These are phyloP conservation scores for Cicer yamashitae DNA, from an alignment of 306 rosid genomes.

Conservation along the genomic window DNA sequence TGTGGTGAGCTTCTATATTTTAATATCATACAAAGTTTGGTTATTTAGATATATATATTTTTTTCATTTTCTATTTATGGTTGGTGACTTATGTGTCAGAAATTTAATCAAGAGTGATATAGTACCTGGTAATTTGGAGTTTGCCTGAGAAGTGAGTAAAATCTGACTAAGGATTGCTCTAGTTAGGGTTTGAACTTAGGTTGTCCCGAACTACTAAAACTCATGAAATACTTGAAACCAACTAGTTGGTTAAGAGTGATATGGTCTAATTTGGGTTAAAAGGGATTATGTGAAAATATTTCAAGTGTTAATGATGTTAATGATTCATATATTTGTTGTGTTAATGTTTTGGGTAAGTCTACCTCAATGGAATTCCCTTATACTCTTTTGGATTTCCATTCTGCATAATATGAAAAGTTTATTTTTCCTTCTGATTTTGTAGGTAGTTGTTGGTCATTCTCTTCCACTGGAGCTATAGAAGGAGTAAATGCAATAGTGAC, in stretches of 20 bases:
- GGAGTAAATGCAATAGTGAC: conserved; percentile 76
- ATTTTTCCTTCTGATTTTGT: conserved; percentile 4
- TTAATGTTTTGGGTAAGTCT: background rate
- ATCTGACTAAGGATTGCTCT: too few species aligned
- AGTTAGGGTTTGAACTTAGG: too few species aligned
- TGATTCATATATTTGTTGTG: background rate
- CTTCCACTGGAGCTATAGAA: conserved; percentile 74
- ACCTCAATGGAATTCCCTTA: background rate
- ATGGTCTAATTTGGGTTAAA: too few species aligned
- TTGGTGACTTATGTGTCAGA: too few species aligned
- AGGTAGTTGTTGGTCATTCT: conserved; percentile 96
- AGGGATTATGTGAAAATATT: background rate
- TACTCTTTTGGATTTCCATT: conserved; percentile 4
- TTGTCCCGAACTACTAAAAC: too few species aligned
- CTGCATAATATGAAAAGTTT: background rate
- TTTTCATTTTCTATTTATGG: background rate
- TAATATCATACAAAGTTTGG: background rate
- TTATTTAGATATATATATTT: background rate
- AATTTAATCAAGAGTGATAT: too few species aligned
- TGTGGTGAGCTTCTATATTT: conserved; percentile 61
- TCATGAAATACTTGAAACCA: too few species aligned
- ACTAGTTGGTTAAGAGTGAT: too few species aligned
- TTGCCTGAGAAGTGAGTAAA: too few species aligned
- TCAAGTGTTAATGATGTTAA: background rate
- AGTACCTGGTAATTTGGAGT: too few species aligned